Percentiles rank a stretch among this genome's conserved stretches.
These are phyloP conservation scores for Quercus aquifolioides DNA, from an alignment of 306 rosid genomes.

Conservation along the genomic window DNA sequence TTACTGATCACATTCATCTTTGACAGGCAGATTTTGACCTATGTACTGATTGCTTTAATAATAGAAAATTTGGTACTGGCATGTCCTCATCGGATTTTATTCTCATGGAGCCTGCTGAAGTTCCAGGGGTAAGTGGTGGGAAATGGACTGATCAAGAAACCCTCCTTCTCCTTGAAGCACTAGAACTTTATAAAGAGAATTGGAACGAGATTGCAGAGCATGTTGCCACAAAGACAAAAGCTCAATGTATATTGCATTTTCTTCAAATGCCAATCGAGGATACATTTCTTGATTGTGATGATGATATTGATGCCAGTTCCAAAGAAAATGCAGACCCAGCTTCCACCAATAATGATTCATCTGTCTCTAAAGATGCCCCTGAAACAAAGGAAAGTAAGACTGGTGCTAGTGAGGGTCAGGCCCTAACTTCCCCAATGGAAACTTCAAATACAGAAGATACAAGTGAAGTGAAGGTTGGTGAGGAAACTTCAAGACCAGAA, in stretches of 20 bases:
- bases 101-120: slow-evolving; percentile 98
- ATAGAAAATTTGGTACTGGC: slow-evolving; percentile 75
- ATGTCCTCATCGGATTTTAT: slow-evolving; percentile 89
- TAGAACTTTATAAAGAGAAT: slow-evolving; percentile 86
- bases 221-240: slow-evolving; percentile 90
- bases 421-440: slow-evolving; percentile 33
- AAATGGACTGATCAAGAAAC: slow-evolving; percentile 99
- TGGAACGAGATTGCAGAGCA: slow-evolving; percentile 97
- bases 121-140: slow-evolving; percentile 78
- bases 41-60: slow-evolving; percentile 83
- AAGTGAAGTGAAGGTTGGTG: slow-evolving; percentile 34
- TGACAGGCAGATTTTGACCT: slow-evolving; percentile 96
- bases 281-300: slow-evolving; percentile 61
- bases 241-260: slow-evolving; percentile 90
- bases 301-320: slow-evolving; percentile 36
- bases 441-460: slow-evolving; percentile 47
- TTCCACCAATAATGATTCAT: slow-evolving; percentile 41
- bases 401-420: slow-evolving; percentile 38
- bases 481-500: slow-evolving; percentile 41
- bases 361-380: slow-evolving; percentile 44
- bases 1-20: slow-evolving; percentile 37
- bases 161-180: slow-evolving; percentile 92
- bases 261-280: slow-evolving; percentile 97
- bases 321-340: slow-evolving; percentile 57
- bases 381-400: slow-evolving; percentile 40